A percentile compares a stretch with the other conserved stretches of the same genome.
Evolutionary conservation across 257 asterid genomes (phyloP).

Genomic region (Jacaranda copaia): DNA sequence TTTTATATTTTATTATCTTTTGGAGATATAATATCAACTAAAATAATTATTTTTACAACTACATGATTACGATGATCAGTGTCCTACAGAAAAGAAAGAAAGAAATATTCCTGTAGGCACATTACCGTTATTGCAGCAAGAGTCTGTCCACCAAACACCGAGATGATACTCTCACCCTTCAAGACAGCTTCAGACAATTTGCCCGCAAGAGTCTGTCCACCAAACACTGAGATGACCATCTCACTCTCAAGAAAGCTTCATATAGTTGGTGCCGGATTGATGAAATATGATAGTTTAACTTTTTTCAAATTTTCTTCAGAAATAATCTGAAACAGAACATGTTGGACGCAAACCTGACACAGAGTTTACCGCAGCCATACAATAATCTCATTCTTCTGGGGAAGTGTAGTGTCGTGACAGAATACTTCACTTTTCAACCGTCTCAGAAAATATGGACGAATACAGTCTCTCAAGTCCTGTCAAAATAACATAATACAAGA

Average conservation of each 20-base stretch:
- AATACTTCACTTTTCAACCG: constrained; percentile 94
- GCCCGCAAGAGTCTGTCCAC: constrained; percentile 96
- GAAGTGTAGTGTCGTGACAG: constrained; percentile 59
- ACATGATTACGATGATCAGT: too few relatives aligned
- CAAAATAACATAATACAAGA: constrained; percentile 34
- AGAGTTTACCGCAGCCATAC: constrained; percentile 87
- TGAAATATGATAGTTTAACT: constrained; percentile 14
- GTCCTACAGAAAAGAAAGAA: too few relatives aligned
- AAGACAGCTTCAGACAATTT: constrained; percentile 92
- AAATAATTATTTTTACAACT: too few relatives aligned
- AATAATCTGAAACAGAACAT: constrained; percentile 3
- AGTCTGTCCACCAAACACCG: too few relatives aligned
- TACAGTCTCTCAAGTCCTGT: constrained; percentile 84
- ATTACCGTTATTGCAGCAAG: constrained; percentile 53
- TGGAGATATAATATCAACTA: too few relatives aligned
- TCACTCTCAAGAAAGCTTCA: constrained; percentile 94
- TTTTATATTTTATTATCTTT: too few relatives aligned
- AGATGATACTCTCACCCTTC: constrained; percentile 89
- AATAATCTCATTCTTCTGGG: constrained; percentile 91
- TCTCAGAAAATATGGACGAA: constrained; percentile 90
- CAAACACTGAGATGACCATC: constrained; percentile 88
- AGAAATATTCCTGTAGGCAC: too few relatives aligned
- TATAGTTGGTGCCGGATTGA: constrained; percentile 78
- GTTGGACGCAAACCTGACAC: constrained; percentile 68
- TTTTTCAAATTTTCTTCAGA: constrained; percentile 1